phyloP scores from a whole-genome alignment of 306 rosid genomes.

The Sindora glabra region DNA sequence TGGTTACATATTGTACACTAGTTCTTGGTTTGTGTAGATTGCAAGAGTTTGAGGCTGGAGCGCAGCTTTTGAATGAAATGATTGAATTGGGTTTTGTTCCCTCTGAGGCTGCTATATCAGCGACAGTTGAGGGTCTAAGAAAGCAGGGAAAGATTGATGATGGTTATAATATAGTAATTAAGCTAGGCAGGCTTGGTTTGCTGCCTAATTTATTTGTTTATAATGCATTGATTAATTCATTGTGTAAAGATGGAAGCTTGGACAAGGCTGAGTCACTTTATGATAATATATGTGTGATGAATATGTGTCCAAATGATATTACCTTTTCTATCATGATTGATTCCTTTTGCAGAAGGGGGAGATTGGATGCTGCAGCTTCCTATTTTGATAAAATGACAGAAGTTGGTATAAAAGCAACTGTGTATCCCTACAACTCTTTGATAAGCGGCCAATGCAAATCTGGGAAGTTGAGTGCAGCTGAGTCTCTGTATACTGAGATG shows the following conservation, averaged over 20 bases:
- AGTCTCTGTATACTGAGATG: constrained; percentile 49
- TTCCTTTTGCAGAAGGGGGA: constrained; percentile 67
- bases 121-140: constrained; percentile 64
- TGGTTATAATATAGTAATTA: constrained; percentile 58
- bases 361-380: constrained; percentile 48
- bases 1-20: constrained; percentile 64
- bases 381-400: constrained; percentile 55
- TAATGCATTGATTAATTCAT: constrained; percentile 62
- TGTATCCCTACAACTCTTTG: constrained; percentile 73
- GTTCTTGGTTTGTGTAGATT: constrained; percentile 68
- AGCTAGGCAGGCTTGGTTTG: constrained; percentile 48
- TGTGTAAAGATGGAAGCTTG: constrained; percentile 65
- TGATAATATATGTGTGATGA: constrained; percentile 38
- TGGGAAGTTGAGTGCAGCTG: constrained; percentile 55
- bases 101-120: constrained; percentile 62
- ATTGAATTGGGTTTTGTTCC: constrained; percentile 54
- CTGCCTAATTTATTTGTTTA: constrained; percentile 60
- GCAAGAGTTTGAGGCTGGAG: constrained; percentile 44
- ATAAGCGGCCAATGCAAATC: constrained; percentile 73
- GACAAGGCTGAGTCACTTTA: constrained; percentile 66
- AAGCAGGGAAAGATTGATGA: constrained; percentile 43
- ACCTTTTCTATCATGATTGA: constrained; percentile 78
- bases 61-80: constrained; percentile 63
- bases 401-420: constrained; percentile 42
- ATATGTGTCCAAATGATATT: constrained; percentile 61